Percentiles rank a stretch among this genome's conserved stretches.
phyloP scores from a whole-genome alignment of 1,284 basidiomycete genomes.

The Marasmius sp. region DNA sequence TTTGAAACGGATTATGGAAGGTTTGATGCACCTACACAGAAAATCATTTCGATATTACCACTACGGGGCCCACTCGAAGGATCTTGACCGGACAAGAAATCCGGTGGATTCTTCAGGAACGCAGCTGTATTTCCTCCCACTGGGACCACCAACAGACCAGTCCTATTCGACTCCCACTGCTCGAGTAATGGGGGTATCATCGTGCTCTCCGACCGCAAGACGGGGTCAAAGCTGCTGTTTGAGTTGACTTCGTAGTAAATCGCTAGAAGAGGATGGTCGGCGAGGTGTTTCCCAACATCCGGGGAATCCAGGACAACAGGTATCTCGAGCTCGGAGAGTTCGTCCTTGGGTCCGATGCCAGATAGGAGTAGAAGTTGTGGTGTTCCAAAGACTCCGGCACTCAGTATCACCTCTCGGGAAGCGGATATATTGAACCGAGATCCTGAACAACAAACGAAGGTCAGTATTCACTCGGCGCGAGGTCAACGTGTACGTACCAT shows the following conservation, averaged over 20 bases:
- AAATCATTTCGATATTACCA: conserved; percentile 22
- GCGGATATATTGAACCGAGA: conserved; percentile 16
- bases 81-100: neutral
- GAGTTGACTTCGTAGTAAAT: conserved; percentile 22
- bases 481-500: neutral
- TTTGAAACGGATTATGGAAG: neutral
- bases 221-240: conserved; percentile 22
- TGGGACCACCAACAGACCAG: conserved; percentile 16
- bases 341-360: conserved; percentile 33
- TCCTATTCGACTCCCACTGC: conserved; percentile 22
- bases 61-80: neutral
- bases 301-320: conserved; percentile 19
- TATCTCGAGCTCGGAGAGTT: conserved; percentile 28
- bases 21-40: conserved; percentile 9
- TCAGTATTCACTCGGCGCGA: neutral
- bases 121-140: neutral
- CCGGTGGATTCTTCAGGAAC: neutral
- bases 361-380: conserved; percentile 37
- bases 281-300: conserved; percentile 33
- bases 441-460: neutral
- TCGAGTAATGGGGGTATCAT: conserved; percentile 14
- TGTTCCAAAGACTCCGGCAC: conserved; percentile 30
- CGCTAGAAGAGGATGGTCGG: conserved; percentile 27
- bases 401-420: conserved; percentile 32
- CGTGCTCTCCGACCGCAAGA: conserved; percentile 18